Percentiles rank a stretch among this genome's conserved stretches.
Conservation (phyloP, 495 filamentous ascomycete genomes). For the Pyronema domesticum region DNA sequence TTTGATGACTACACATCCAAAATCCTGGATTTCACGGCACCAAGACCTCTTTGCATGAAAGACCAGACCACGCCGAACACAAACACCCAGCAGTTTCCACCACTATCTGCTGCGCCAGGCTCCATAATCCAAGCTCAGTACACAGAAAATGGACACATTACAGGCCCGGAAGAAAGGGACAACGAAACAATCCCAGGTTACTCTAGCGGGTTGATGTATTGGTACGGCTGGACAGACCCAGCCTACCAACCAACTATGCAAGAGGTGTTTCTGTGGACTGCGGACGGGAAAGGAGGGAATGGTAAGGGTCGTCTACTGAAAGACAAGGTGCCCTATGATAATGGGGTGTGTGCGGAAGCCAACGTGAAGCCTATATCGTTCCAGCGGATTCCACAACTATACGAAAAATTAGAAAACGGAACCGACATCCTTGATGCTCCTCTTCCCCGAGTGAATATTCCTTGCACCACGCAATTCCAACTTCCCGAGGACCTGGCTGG, state of each 20-base stretch:
- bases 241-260: conserved; percentile 8
- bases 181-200: neutral
- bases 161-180: conserved; percentile 2
- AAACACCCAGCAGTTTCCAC: conserved; percentile 5
- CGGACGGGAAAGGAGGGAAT: conserved; percentile 9
- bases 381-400: neutral
- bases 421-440: too few relatives aligned
- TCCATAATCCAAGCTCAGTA: conserved; percentile 11
- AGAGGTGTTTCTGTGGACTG: conserved; percentile 12
- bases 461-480: conserved; percentile 15
- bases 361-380: conserved; percentile 2
- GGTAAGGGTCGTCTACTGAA: conserved; percentile 7
- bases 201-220: conserved; percentile 13
- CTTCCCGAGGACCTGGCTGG: conserved; percentile 13
- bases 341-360: conserved; percentile 15
- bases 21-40: neutral
- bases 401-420: too few relatives aligned
- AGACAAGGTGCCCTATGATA: conserved; percentile 11
- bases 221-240: conserved; percentile 13
- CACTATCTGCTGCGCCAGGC: conserved; percentile 14
- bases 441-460: conserved; percentile 4
- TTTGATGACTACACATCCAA: neutral
- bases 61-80: conserved; percentile 4
- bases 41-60: neutral
- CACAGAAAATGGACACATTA: conserved; percentile 22